phyloP scores from a whole-genome alignment of 176 grass and related monocot species.

The Triticum dicoccoides region DNA sequence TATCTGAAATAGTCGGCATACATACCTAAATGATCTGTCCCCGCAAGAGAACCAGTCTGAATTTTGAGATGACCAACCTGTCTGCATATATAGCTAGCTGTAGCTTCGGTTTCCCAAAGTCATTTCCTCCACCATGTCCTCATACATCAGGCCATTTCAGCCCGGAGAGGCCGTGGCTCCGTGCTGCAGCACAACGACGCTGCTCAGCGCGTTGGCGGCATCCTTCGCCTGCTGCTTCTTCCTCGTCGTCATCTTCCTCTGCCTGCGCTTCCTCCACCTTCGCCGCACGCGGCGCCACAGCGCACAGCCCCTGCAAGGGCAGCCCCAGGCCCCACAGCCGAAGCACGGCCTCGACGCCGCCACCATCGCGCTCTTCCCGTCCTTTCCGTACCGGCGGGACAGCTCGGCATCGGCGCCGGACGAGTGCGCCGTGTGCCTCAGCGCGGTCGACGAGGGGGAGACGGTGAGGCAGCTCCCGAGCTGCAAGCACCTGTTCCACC shows the following conservation, averaged over 20 bases:
- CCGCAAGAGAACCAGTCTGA: background rate
- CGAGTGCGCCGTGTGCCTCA: slow-evolving; percentile 72
- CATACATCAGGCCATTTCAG: background rate
- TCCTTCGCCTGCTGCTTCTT: slow-evolving; percentile 45
- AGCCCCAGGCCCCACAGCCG: background rate
- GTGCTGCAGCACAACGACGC: slow-evolving; percentile 34
- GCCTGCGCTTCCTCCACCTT: slow-evolving; percentile 18
- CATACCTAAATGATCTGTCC: background rate
- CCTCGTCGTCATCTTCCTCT: slow-evolving; percentile 48
- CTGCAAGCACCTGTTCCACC: slow-evolving; percentile 65
- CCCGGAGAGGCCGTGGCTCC: background rate
- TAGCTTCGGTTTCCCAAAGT: background rate
- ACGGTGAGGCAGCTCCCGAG: slow-evolving; percentile 47
- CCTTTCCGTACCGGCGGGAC: slow-evolving; percentile 34
- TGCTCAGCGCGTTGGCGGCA: slow-evolving; percentile 32
- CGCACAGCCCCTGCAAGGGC: background rate
- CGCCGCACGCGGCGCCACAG: slow-evolving; percentile 4
- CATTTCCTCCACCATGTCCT: slow-evolving; percentile 28
- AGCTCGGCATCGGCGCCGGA: background rate
- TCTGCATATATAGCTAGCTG: background rate
- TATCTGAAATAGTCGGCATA: too few relatives aligned
- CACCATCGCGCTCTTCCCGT: slow-evolving; percentile 56
- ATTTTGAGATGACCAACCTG: background rate
- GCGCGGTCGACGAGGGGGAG: slow-evolving; percentile 51
- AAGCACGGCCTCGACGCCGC: slow-evolving; percentile 53